Evolutionary conservation across 805 yeast genomes (phyloP).

Genomic region (Wickerhamomyces ciferrii): DNA sequence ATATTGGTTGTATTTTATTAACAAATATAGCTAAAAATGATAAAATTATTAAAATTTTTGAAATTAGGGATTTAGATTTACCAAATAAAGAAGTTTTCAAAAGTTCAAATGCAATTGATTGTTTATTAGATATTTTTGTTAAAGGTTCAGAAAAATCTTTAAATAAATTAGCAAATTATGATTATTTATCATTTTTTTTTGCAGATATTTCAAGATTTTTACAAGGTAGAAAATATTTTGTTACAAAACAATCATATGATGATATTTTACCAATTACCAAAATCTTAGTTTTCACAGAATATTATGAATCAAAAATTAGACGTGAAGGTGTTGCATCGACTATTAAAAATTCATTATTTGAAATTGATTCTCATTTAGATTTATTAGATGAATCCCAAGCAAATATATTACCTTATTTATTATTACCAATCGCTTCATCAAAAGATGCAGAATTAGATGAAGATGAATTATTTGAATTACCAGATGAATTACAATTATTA

Average conservation of each 20-base stretch:
- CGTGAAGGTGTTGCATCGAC: conserved; percentile 93
- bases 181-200: conserved; percentile 82
- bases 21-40: conserved; percentile 84
- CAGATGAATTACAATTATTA: conserved; percentile 80
- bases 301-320: conserved; percentile 70
- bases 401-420: conserved; percentile 74
- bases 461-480: conserved; percentile 83
- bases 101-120: conserved; percentile 60
- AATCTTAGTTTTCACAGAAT: conserved; percentile 75
- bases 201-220: conserved; percentile 81
- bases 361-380: conserved; percentile 57
- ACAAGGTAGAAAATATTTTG: conserved; percentile 72
- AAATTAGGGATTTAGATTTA: conserved; percentile 24
- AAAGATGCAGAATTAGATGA: conserved; percentile 64
- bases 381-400: conserved; percentile 57
- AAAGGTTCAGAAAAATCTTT: conserved; percentile 71
- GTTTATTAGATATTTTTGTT: conserved; percentile 84
- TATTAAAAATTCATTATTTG: conserved; percentile 84
- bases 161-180: conserved; percentile 70
- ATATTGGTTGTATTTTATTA: conserved; percentile 75
- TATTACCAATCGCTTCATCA: conserved; percentile 78
- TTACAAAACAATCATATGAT: conserved; percentile 68
- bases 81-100: conserved; percentile 47
- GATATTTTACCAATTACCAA: conserved; percentile 76
- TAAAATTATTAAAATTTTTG: conserved; percentile 47